A percentile compares a stretch with the other conserved stretches of the same genome.
phyloP scores from a whole-genome alignment of 805 yeast species.

The Kluyveromyces nonfermentans region DNA sequence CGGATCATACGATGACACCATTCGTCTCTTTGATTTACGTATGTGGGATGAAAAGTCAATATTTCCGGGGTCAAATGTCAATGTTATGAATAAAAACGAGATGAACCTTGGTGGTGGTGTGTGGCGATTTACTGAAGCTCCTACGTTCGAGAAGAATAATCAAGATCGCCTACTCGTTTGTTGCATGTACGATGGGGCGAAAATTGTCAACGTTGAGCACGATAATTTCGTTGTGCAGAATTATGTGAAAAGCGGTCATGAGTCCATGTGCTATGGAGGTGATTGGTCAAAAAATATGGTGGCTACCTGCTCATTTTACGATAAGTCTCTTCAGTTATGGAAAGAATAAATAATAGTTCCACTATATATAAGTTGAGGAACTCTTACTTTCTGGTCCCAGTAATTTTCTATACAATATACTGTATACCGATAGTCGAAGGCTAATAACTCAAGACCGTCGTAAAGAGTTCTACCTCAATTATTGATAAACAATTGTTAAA shows the following conservation, averaged over 20 bases:
- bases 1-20: conserved; percentile 83
- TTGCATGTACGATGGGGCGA: conserved; percentile 94
- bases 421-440: too few relatives aligned
- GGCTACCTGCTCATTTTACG: conserved; percentile 89
- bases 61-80: conserved; percentile 42
- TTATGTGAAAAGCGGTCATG: conserved; percentile 57
- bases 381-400: too few relatives aligned
- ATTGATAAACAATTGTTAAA: background rate
- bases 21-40: conserved; percentile 63
- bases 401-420: too few relatives aligned
- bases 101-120: conserved; percentile 83
- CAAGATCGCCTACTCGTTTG: conserved; percentile 57
- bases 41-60: conserved; percentile 34
- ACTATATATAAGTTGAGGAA: background rate
- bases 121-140: conserved; percentile 76
- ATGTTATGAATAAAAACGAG: conserved; percentile 33
- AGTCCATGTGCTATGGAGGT: conserved; percentile 93
- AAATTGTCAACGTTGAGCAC: conserved; percentile 40
- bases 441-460: too few relatives aligned
- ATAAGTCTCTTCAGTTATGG: conserved; percentile 76
- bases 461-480: too few relatives aligned
- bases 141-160: conserved; percentile 13
- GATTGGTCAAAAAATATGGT: conserved; percentile 62
- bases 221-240: conserved; percentile 21
- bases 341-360: background rate